These are phyloP conservation scores for Barnettozyma botsteinii DNA, from an alignment of 805 yeast genomes.

Conservation along the genomic window DNA sequence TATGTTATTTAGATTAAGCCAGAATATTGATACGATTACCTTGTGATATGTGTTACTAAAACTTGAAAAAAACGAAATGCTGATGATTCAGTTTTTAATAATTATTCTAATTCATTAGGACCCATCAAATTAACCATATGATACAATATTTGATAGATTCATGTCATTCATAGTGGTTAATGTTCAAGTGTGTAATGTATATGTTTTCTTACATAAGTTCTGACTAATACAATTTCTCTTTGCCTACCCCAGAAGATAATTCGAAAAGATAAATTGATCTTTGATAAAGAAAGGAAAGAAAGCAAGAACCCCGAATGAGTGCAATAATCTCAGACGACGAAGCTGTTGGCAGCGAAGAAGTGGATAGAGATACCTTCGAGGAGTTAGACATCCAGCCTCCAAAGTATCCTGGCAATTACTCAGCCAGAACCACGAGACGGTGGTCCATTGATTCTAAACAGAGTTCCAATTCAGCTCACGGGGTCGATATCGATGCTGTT, in stretches of 20 bases:
- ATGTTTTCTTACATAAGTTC: background rate
- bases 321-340: conserved; percentile 31
- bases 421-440: conserved; percentile 48
- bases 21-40: too few relatives aligned
- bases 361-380: background rate
- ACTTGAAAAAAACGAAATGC: too few relatives aligned
- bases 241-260: conserved; percentile 3
- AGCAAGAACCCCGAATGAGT: conserved; percentile 24
- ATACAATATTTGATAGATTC: too few relatives aligned
- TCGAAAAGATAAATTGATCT: too few relatives aligned
- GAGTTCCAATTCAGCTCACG: conserved; percentile 12
- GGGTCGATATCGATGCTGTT: conserved; percentile 54
- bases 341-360: background rate
- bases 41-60: too few relatives aligned
- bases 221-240: too few relatives aligned
- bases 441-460: conserved; percentile 33
- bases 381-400: conserved; percentile 34
- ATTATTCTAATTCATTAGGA: too few relatives aligned
- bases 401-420: conserved; percentile 43
- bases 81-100: too few relatives aligned
- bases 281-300: background rate
- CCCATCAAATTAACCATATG: too few relatives aligned
- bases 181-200: too few relatives aligned
- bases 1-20: too few relatives aligned
- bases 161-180: too few relatives aligned